A percentile compares a stretch with the other conserved stretches of the same genome.
These are phyloP conservation scores for Trichomonascaceae sp. DNA, from an alignment of 1,139 yeast species.

Conservation along the genomic window DNA sequence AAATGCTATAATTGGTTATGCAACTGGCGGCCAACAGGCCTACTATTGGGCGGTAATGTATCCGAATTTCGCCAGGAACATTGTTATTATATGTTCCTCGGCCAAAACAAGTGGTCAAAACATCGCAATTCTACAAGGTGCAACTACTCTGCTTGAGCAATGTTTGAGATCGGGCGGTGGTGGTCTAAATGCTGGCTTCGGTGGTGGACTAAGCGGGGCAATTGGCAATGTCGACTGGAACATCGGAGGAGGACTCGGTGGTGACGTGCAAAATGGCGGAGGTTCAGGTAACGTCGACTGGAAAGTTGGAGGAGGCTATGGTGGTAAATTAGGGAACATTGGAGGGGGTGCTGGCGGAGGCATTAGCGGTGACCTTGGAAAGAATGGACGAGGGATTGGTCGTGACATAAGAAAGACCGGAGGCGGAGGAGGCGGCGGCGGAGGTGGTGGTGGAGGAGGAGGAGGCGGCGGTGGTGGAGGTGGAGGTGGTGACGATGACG, in stretches of 20 bases:
- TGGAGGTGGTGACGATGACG: conserved; percentile 38
- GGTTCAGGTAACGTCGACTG: background rate
- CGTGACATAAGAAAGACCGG: background rate
- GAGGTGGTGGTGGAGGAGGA: background rate
- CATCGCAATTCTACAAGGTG: background rate
- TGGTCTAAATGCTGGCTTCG: background rate
- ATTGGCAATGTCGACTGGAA: conserved; percentile 40
- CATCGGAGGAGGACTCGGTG: conserved; percentile 41
- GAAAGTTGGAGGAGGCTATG: conserved; percentile 41
- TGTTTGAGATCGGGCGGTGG: background rate
- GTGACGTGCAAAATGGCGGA: conserved; percentile 17
- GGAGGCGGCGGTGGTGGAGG: conserved; percentile 32
- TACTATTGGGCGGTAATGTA: background rate
- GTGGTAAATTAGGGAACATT: background rate
- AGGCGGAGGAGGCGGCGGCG: background rate
- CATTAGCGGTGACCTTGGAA: background rate
- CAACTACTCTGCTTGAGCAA: background rate
- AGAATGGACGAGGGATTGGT: background rate
- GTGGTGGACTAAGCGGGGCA: conserved; percentile 42
- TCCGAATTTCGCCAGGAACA: background rate
- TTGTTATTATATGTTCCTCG: background rate
- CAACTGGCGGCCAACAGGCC: background rate
- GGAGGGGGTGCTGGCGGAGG: background rate
- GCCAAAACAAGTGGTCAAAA: background rate
- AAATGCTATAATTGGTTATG: background rate